Percentiles rank a stretch among this genome's conserved stretches.
Evolutionary conservation across 108 stramenopile genomes (phyloP).

Genomic region (Fragilaria crotonensis): DNA sequence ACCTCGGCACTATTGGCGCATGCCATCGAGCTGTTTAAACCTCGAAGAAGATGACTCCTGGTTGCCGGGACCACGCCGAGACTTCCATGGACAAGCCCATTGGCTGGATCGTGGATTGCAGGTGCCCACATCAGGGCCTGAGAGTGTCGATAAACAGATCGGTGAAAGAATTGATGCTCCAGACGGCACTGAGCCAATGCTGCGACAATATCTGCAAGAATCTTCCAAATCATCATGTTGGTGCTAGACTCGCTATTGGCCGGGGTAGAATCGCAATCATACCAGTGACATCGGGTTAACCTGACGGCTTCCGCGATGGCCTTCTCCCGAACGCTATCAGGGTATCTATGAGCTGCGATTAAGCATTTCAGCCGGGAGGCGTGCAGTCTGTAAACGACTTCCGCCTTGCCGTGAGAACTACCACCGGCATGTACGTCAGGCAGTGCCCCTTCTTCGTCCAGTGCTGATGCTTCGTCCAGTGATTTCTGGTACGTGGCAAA

Average conservation of each 20-base stretch:
- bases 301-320: conserved; percentile 65
- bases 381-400: conserved; percentile 74
- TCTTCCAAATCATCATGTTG: conserved; percentile 52
- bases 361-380: conserved; percentile 74
- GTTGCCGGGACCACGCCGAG: conserved; percentile 33
- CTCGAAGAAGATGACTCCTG: conserved; percentile 36
- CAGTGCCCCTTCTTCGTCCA: conserved; percentile 40
- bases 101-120: conserved; percentile 46
- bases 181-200: conserved; percentile 59
- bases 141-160: conserved; percentile 71
- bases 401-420: conserved; percentile 70
- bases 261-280: too few species aligned
- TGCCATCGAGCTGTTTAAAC: conserved; percentile 37
- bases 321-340: conserved; percentile 24
- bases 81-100: conserved; percentile 23
- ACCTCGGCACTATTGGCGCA: conserved; percentile 44
- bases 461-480: conserved; percentile 31
- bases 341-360: conserved; percentile 37
- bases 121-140: conserved; percentile 82
- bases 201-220: conserved; percentile 59
- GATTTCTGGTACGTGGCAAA: conserved; percentile 49
- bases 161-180: conserved; percentile 66
- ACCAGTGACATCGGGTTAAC: conserved; percentile 42
- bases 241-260: conserved; percentile 4
- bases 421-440: conserved; percentile 52